A percentile compares a stretch with the other conserved stretches of the same genome.
phyloP scores from a whole-genome alignment of 352 stramenopile genomes.

The Peronospora farinosa region DNA sequence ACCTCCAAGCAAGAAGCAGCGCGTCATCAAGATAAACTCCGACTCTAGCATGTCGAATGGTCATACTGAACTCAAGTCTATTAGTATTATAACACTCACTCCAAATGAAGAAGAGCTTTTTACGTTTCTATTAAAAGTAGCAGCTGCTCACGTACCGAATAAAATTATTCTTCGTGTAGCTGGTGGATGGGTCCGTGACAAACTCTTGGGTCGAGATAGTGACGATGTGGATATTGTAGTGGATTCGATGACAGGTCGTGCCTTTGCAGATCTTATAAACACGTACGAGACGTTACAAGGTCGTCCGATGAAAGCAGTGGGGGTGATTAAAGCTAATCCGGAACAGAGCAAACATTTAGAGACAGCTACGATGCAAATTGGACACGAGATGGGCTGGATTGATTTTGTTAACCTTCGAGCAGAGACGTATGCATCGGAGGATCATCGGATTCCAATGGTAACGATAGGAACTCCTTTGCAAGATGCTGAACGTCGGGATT shows the following conservation, averaged over 20 bases:
- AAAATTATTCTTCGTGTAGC: slow-evolving; percentile 90
- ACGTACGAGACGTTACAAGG: slow-evolving; percentile 51
- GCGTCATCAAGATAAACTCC: neutral
- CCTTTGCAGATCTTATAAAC: slow-evolving; percentile 89
- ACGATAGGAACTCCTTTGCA: slow-evolving; percentile 78
- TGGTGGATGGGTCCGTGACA: slow-evolving; percentile 99
- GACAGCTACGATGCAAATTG: slow-evolving; percentile 94
- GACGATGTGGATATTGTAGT: slow-evolving; percentile 98
- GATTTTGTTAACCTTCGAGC: slow-evolving; percentile 97
- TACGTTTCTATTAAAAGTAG: slow-evolving; percentile 52
- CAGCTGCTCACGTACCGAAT: slow-evolving; percentile 36
- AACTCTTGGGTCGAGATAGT: slow-evolving; percentile 84
- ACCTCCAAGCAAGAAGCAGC: slow-evolving; percentile 30
- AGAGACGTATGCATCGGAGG: slow-evolving; percentile 90
- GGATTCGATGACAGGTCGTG: slow-evolving; percentile 91
- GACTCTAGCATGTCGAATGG: too few species aligned
- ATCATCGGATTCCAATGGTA: slow-evolving; percentile 63
- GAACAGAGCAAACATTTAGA: slow-evolving; percentile 98
- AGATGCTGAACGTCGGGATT: slow-evolving; percentile 90
- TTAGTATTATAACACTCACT: slow-evolving; percentile 28
- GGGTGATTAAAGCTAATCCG: slow-evolving; percentile 70
- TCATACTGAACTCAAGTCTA: too few species aligned
- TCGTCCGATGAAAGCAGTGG: slow-evolving; percentile 41
- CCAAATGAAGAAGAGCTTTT: slow-evolving; percentile 53
- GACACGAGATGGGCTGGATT: slow-evolving; percentile 83